phyloP scores from a whole-genome alignment of 2,329 filamentous ascomycete species.

The Colletotrichum liriopes region DNA sequence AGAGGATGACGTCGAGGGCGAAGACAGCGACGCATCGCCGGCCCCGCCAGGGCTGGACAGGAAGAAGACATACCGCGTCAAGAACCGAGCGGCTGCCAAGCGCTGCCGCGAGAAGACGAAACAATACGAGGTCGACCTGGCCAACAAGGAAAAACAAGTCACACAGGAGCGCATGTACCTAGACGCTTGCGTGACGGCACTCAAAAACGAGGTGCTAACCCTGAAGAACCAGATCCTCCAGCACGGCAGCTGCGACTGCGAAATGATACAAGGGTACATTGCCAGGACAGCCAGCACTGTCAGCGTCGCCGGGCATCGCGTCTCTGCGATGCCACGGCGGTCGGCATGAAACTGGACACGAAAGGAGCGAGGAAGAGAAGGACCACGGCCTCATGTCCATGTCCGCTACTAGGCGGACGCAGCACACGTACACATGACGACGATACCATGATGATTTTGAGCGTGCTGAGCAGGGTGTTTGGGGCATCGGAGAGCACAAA shows the following conservation, averaged over 20 bases:
- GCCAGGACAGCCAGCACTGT: conserved; percentile 27
- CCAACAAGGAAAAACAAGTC: conserved; percentile 24
- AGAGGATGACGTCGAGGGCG: background rate
- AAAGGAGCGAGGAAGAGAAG: background rate
- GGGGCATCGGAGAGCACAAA: background rate
- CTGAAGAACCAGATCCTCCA: conserved; percentile 36
- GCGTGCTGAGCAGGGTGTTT: background rate
- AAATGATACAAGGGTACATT: conserved; percentile 37
- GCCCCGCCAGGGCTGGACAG: background rate
- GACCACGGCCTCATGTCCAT: background rate
- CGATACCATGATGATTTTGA: background rate
- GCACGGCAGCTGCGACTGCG: conserved; percentile 39
- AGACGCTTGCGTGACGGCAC: conserved; percentile 27
- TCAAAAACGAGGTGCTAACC: conserved; percentile 35
- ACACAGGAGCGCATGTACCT: conserved; percentile 30
- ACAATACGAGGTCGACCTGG: conserved; percentile 35
- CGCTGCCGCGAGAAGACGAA: conserved; percentile 42
- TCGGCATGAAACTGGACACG: background rate
- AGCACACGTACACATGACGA: background rate
- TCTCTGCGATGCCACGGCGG: background rate
- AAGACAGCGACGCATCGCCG: background rate
- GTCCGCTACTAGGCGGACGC: background rate
- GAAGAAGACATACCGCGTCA: conserved; percentile 34
- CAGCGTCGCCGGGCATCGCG: background rate
- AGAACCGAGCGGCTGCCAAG: conserved; percentile 41